Evolutionary conservation across 192 early-diverging fungal genomes (phyloP).

Genomic region (Podila minutissima): DNA sequence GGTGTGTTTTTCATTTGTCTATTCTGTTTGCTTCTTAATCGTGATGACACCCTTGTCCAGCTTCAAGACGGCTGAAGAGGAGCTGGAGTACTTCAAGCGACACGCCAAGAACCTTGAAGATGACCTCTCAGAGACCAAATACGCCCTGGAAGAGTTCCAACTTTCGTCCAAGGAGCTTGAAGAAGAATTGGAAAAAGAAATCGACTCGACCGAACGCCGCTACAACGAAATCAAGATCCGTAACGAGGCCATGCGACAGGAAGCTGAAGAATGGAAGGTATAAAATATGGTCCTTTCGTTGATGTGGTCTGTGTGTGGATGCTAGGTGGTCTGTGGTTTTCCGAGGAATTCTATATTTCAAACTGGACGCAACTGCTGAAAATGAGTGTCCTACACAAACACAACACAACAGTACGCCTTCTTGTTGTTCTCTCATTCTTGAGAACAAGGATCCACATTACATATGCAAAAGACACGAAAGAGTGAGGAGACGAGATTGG

Average conservation of each 20-base stretch:
- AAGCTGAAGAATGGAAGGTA: slow-evolving; percentile 79
- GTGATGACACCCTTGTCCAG: slow-evolving; percentile 4
- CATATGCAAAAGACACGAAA: too few relatives aligned
- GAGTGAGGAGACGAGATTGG: too few relatives aligned
- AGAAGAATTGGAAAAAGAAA: slow-evolving; percentile 77
- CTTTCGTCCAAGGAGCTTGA: slow-evolving; percentile 74
- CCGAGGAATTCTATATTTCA: too few relatives aligned
- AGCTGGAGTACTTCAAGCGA: slow-evolving; percentile 73
- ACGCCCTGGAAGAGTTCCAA: slow-evolving; percentile 73
- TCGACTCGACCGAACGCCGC: slow-evolving; percentile 72
- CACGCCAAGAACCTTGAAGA: slow-evolving; percentile 61
- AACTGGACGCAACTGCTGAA: too few relatives aligned
- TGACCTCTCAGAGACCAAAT: slow-evolving; percentile 63
- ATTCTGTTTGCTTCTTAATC: too few relatives aligned
- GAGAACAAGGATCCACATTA: too few relatives aligned
- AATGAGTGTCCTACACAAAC: too few relatives aligned
- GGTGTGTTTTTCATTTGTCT: too few relatives aligned
- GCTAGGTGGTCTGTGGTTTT: too few relatives aligned
- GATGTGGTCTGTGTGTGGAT: too few relatives aligned
- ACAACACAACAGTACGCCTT: too few relatives aligned
- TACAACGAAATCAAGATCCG: slow-evolving; percentile 70
- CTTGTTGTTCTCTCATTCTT: too few relatives aligned
- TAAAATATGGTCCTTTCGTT: slow-evolving; percentile 5
- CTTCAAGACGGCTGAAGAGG: slow-evolving; percentile 62
- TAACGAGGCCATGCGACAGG: slow-evolving; percentile 71